Percentiles rank a stretch among this genome's conserved stretches.
Conservation (phyloP, 129 eudicot genomes). For the Tanacetum coccineum region DNA sequence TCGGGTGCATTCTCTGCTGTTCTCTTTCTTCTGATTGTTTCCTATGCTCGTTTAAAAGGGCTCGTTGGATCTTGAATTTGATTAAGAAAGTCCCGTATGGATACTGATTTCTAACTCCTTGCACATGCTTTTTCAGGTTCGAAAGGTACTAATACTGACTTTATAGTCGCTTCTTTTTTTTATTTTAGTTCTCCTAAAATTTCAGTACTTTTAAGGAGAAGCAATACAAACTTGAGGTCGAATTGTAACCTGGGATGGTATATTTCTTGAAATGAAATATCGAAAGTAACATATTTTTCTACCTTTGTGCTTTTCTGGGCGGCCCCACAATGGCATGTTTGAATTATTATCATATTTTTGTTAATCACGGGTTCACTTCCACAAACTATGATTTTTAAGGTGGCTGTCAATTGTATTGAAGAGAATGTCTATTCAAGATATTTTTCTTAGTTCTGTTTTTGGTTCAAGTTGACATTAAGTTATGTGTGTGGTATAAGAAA, state of each 20-base stretch:
- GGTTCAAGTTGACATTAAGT: too few relatives aligned
- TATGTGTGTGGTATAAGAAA: too few relatives aligned
- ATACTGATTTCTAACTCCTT: slow-evolving; percentile 24
- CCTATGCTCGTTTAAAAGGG: slow-evolving; percentile 81
- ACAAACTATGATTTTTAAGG: not conserved
- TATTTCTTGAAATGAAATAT: slow-evolving; percentile 11
- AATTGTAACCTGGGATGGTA: slow-evolving; percentile 20
- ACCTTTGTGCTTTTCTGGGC: not conserved
- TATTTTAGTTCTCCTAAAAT: slow-evolving; percentile 4
- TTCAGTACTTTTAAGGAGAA: slow-evolving; percentile 23
- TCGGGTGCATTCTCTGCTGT: slow-evolving; percentile 37
- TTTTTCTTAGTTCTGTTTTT: too few relatives aligned
- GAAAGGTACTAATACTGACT: too few relatives aligned
- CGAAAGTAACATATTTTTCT: not conserved
- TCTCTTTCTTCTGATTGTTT: slow-evolving; percentile 41
- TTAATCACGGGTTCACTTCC: not conserved
- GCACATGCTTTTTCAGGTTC: slow-evolving; percentile 25
- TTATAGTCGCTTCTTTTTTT: slow-evolving; percentile 12
- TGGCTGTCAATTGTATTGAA: not conserved
- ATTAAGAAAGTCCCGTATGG: not conserved
- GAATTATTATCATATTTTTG: not conserved
- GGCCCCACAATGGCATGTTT: not conserved
- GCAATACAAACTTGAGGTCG: slow-evolving; percentile 30
- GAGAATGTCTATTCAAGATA: too few relatives aligned
- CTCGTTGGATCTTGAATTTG: slow-evolving; percentile 58